A percentile compares a stretch with the other conserved stretches of the same genome.
Conservation (phyloP, 2,329 filamentous ascomycete species). For the Gyromitra esculenta region DNA sequence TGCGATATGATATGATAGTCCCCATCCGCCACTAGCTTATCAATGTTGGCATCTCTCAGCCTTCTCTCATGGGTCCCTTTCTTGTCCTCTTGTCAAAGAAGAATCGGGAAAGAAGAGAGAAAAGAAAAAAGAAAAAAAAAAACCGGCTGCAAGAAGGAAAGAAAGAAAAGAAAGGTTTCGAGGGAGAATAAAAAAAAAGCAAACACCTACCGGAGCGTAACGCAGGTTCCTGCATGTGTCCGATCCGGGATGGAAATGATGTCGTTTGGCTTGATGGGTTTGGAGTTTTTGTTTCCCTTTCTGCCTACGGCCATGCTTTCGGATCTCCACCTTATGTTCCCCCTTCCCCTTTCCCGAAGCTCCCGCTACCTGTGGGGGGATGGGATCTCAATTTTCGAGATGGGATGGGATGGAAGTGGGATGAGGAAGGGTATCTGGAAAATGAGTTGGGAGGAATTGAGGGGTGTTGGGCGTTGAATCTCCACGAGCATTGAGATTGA, state of each 20-base stretch:
- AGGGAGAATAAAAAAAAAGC: constrained; percentile 12
- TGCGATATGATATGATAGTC: background rate
- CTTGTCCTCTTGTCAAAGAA: background rate
- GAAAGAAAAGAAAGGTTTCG: constrained; percentile 2
- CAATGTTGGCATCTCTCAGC: background rate
- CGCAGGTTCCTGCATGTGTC: constrained; percentile 48
- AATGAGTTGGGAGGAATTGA: background rate
- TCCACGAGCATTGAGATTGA: background rate
- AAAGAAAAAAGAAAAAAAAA: constrained; percentile 30
- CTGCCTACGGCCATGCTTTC: constrained; percentile 2
- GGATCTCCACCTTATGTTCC: constrained; percentile 11
- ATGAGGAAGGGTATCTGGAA: too few species aligned
- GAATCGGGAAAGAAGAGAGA: background rate
- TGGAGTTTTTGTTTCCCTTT: background rate
- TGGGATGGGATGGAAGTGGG: background rate
- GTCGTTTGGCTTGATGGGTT: constrained; percentile 29
- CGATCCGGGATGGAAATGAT: constrained; percentile 49
- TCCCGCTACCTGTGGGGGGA: constrained; percentile 34
- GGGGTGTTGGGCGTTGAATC: background rate
- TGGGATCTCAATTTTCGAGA: background rate
- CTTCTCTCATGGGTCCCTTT: background rate
- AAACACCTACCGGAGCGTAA: constrained; percentile 6
- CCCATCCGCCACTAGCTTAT: background rate
- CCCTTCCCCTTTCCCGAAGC: constrained; percentile 3
- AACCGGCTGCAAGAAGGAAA: background rate